Evolutionary conservation across 257 asterid species (phyloP), one percentile per base, ranked within the genome.

Genomic region (Anisodus tanguticus): DNA sequence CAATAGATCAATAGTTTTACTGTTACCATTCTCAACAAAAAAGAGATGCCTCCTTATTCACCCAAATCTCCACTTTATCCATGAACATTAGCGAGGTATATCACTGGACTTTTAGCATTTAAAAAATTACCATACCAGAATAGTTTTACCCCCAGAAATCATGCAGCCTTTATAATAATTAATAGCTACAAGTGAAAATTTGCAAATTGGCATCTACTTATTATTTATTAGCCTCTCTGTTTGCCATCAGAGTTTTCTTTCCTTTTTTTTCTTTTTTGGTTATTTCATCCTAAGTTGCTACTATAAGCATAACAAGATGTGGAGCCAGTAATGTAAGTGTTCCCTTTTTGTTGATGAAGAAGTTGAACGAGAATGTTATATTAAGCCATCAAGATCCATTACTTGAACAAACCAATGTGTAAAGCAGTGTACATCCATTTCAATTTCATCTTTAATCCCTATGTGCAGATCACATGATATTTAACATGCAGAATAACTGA

Each of bases 371-470:
- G 41, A 74, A 22, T 49, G 59, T 22, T 22, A 22, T 74, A 74
- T 74, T 74, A 26, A 49, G 43, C 22, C 60, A 19, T 49, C 62
- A 74, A 12, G 15, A 74, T 74, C 63, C 0, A 9, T 53, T 76
- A 47, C 62, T 76, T 47, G 63, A 72, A 76, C 62, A 76, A 76
- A 49, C 22, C 37, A 22, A 3, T 51, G 22, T 51, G 35, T 31
- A 31, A 31, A 31, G 35, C 35, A 31, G 35, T 71, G 80, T 49
- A 72, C 41, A 67, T 67, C 62, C 80, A 74, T 74, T 74, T 22
- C 80, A 49, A 19, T 49, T 74, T 22, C 80, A 10, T 74, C 49
- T 31, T 6, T 74, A 74, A 22, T 22, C 7, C 80, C 43, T 19
- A 74, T 4, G 49, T 19, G 62, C 80, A 74, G 80, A 72, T 58